A percentile compares a stretch with the other conserved stretches of the same genome.
phyloP scores from a whole-genome alignment of 108 stramenopile species.

The Cyclotella sp. region DNA sequence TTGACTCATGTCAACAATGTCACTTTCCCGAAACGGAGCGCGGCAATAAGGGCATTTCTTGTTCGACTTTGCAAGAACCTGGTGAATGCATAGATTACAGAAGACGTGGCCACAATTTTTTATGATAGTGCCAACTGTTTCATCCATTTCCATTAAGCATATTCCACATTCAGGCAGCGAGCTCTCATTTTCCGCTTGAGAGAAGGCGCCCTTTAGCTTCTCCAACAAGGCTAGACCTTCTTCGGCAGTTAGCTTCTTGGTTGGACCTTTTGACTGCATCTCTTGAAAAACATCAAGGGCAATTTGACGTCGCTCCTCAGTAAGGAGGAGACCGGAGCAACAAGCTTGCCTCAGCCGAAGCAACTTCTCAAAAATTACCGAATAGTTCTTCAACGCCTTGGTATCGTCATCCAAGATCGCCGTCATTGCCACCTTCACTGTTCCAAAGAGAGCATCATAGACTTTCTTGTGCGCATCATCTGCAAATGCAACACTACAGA shows the following conservation, averaged over 20 bases:
- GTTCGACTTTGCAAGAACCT: conserved; percentile 35
- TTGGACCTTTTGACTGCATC: conserved; percentile 28
- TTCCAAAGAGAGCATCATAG: conserved; percentile 63
- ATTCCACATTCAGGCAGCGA: conserved; percentile 63
- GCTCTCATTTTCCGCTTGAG: conserved; percentile 32
- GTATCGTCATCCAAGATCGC: conserved; percentile 35
- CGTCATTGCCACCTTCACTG: conserved; percentile 32
- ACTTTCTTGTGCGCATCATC: conserved; percentile 57
- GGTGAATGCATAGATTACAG: conserved; percentile 61
- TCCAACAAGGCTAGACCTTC: conserved; percentile 64
- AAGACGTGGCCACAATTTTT: conserved; percentile 62
- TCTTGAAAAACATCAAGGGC: conserved; percentile 55
- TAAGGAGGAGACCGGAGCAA: conserved; percentile 49
- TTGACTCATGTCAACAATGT: conserved; percentile 38
- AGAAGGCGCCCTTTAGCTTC: conserved; percentile 60
- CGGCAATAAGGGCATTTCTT: conserved; percentile 61
- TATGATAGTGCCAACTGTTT: conserved; percentile 49
- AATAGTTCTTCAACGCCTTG: conserved; percentile 33
- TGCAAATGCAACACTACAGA: conserved; percentile 44
- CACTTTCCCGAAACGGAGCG: conserved; percentile 29
- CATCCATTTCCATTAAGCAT: conserved; percentile 66
- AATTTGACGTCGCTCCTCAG: conserved; percentile 50
- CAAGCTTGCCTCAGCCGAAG: conserved; percentile 73
- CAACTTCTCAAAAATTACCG: conserved; percentile 60
- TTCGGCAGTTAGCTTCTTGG: conserved; percentile 56